Conservation (phyloP, 371 early-diverging fungal genomes). For the Mucor plumbeus region DNA sequence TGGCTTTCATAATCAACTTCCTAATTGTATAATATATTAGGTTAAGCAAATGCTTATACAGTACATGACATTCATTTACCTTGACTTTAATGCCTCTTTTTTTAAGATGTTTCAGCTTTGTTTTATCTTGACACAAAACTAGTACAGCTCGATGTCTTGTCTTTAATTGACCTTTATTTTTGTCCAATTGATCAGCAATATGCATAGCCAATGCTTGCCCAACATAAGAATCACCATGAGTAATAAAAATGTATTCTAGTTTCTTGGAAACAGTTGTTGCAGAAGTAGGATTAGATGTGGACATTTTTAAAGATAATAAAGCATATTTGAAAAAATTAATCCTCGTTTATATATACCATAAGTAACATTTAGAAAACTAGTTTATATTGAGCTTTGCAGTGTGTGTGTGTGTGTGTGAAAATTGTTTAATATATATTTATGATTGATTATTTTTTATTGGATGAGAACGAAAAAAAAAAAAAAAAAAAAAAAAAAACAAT, state of each 20-base stretch:
- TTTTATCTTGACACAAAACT: constrained; percentile 19
- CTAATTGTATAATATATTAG: neutral
- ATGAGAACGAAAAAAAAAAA: neutral
- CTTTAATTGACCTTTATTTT: neutral
- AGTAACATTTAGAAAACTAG: neutral
- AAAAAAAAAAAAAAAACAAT: neutral
- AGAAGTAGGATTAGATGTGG: neutral
- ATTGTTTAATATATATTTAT: neutral
- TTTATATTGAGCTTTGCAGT: neutral
- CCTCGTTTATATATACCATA: neutral
- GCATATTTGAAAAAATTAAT: neutral
- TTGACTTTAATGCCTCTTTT: constrained; percentile 24
- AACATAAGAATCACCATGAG: constrained; percentile 22
- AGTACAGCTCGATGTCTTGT: constrained; percentile 15
- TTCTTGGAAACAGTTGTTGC: neutral
- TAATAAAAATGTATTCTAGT: constrained; percentile 24
- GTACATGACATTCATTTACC: neutral
- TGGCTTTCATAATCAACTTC: constrained; percentile 21
- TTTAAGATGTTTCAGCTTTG: constrained; percentile 5
- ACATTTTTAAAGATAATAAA: neutral
- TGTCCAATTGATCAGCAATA: constrained; percentile 18
- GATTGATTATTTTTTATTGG: neutral
- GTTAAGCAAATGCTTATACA: neutral
- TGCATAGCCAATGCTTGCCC: constrained; percentile 22
- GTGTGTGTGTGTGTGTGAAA: neutral